Evolutionary conservation across 495 filamentous ascomycete genomes (phyloP).

Genomic region (Talaromyces borbonicus): DNA sequence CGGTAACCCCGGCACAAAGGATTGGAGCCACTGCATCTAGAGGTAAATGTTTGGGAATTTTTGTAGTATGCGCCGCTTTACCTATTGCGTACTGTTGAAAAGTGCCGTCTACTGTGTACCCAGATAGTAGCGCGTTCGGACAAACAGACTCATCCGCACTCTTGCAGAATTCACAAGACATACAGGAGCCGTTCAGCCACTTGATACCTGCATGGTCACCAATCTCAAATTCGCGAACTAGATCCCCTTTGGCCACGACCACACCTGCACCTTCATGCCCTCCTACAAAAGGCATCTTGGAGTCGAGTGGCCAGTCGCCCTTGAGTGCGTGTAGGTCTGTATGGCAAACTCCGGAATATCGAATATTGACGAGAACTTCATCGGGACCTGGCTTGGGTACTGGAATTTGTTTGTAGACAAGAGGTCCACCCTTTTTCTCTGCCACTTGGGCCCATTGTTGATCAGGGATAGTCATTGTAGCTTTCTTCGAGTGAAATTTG

Average conservation of each 20-base stretch:
- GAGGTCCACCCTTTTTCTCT: slow-evolving; percentile 63
- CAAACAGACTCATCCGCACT: slow-evolving; percentile 70
- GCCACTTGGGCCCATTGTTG: slow-evolving; percentile 84
- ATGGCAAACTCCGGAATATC: slow-evolving; percentile 90
- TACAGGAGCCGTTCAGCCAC: slow-evolving; percentile 82
- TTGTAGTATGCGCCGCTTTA: slow-evolving; percentile 73
- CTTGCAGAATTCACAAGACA: slow-evolving; percentile 71
- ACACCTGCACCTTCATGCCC: slow-evolving; percentile 90
- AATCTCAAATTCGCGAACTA: slow-evolving; percentile 63
- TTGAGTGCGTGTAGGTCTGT: slow-evolving; percentile 79
- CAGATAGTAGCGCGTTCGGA: slow-evolving; percentile 59
- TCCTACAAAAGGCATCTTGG: slow-evolving; percentile 78
- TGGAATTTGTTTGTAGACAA: slow-evolving; percentile 72
- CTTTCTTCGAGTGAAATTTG: not conserved
- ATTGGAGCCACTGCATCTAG: slow-evolving; percentile 78
- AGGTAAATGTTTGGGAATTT: slow-evolving; percentile 62
- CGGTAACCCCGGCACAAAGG: slow-evolving; percentile 82
- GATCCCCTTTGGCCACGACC: slow-evolving; percentile 66
- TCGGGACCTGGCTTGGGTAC: slow-evolving; percentile 71
- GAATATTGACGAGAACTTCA: slow-evolving; percentile 85
- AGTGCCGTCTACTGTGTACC: slow-evolving; percentile 83
- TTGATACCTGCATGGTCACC: slow-evolving; percentile 81
- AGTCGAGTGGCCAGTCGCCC: slow-evolving; percentile 75
- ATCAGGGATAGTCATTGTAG: slow-evolving; percentile 44
- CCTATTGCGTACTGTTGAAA: slow-evolving; percentile 91